phyloP scores from a whole-genome alignment of 2,329 filamentous ascomycete species.

The Hypoxylon sp. region DNA sequence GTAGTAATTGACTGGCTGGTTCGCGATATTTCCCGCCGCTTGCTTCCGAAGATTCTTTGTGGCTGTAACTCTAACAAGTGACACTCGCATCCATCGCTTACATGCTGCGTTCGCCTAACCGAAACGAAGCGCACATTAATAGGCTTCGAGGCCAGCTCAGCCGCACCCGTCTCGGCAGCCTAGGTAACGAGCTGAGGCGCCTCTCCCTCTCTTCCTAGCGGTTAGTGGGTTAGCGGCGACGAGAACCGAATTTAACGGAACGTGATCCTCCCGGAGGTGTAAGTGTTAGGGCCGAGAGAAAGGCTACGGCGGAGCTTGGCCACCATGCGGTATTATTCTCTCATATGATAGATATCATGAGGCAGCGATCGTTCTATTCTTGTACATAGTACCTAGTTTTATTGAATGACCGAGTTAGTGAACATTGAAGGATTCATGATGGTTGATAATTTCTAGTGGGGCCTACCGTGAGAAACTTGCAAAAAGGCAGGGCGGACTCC shows the following conservation, averaged over 20 bases:
- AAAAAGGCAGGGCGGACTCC: neutral
- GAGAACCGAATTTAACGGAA: slow-evolving; percentile 5
- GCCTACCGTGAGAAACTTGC: neutral
- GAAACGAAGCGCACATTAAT: slow-evolving; percentile 7
- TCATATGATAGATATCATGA: neutral
- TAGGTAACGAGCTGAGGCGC: neutral
- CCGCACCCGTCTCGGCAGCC: neutral
- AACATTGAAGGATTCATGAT: neutral
- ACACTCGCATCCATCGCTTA: neutral
- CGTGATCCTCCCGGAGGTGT: slow-evolving; percentile 27
- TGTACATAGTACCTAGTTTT: neutral
- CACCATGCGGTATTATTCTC: neutral
- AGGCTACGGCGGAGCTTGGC: slow-evolving; percentile 2
- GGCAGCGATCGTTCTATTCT: slow-evolving; percentile 4
- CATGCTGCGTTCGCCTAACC: neutral
- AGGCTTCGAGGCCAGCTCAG: slow-evolving; percentile 1
- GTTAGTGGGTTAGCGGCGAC: neutral
- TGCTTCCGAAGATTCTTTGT: slow-evolving; percentile 1
- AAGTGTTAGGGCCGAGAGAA: slow-evolving; percentile 7
- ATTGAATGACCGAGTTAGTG: neutral
- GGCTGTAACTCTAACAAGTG: neutral
- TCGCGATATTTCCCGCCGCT: slow-evolving; percentile 4
- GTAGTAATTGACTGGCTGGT: slow-evolving; percentile 6
- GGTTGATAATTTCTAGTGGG: neutral
- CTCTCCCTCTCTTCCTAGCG: neutral